Evolutionary conservation across 805 yeast species (phyloP).

Genomic region (Wickerhamomyces rabaulensis): DNA sequence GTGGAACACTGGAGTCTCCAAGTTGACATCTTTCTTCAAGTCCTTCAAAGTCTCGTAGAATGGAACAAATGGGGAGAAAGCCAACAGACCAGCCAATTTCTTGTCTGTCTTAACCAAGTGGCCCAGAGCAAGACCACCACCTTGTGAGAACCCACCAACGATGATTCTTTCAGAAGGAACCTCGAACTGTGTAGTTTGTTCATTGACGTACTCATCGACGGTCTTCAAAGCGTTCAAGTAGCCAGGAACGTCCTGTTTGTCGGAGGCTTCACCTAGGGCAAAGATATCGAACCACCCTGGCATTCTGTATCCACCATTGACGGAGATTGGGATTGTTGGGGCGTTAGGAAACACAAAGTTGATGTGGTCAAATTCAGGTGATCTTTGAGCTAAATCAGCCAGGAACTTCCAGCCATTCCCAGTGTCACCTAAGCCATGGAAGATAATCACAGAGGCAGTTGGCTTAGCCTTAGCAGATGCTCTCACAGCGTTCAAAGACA

Average conservation of each 20-base stretch:
- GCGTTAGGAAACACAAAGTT: constrained; percentile 91
- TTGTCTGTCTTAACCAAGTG: constrained; percentile 45
- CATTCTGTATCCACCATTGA: constrained; percentile 59
- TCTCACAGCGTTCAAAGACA: constrained; percentile 25
- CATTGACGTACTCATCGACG: constrained; percentile 42
- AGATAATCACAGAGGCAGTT: constrained; percentile 63
- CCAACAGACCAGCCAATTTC: constrained; percentile 74
- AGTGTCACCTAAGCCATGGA: constrained; percentile 91
- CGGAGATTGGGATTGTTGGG: constrained; percentile 64
- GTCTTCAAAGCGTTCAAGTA: constrained; percentile 43
- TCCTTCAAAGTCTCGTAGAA: constrained; percentile 18
- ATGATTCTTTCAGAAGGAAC: constrained; percentile 63
- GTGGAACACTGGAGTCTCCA: constrained; percentile 71
- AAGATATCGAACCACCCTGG: constrained; percentile 86
- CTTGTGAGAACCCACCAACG: constrained; percentile 96
- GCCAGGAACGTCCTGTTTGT: constrained; percentile 46
- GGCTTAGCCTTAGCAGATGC: constrained; percentile 32
- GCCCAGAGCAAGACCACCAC: constrained; percentile 76
- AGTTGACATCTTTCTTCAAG: constrained; percentile 32
- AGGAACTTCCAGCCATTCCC: constrained; percentile 88
- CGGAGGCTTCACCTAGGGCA: constrained; percentile 42
- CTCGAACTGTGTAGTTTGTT: constrained; percentile 41
- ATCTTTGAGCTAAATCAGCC: constrained; percentile 52
- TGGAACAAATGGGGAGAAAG: constrained; percentile 69
- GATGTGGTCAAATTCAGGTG: constrained; percentile 43